These are phyloP conservation scores for Aspergillus quadricinctus DNA, from an alignment of 2,329 filamentous ascomycete genomes.

Conservation along the genomic window DNA sequence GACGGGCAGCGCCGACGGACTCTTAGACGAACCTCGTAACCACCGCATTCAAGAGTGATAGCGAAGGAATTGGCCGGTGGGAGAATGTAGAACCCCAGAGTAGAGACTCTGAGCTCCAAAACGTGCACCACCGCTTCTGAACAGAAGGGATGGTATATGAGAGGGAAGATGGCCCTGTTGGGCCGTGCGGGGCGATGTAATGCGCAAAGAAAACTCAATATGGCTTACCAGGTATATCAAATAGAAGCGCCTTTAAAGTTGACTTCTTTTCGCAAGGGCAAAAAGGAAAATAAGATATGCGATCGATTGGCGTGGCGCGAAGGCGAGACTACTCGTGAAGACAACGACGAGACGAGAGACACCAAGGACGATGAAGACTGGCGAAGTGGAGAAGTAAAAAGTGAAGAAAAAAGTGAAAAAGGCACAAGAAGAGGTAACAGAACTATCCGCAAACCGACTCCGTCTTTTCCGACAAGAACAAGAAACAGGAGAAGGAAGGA, in stretches of 20 bases:
- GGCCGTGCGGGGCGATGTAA: neutral
- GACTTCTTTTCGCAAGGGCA: slow-evolving; percentile 14
- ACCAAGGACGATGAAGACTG: slow-evolving; percentile 23
- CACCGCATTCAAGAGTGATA: neutral
- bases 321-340: slow-evolving; percentile 14
- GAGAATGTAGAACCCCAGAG: neutral
- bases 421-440: slow-evolving; percentile 16
- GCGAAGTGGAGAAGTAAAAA: slow-evolving; percentile 20
- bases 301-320: slow-evolving; percentile 17
- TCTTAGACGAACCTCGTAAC: neutral
- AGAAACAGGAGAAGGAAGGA: slow-evolving; percentile 19
- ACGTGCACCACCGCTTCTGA: neutral
- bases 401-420: slow-evolving; percentile 16
- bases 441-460: slow-evolving; percentile 29
- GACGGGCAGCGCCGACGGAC: neutral
- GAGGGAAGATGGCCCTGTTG: neutral
- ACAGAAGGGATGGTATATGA: neutral
- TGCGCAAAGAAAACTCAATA: neutral
- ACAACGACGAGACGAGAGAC: slow-evolving; percentile 17
- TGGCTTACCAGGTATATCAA: slow-evolving; percentile 21
- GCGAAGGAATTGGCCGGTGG: neutral
- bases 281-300: slow-evolving; percentile 14
- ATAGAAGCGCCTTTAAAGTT: slow-evolving; percentile 11
- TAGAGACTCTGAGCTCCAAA: neutral
- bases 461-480: slow-evolving; percentile 25